Conservation (phyloP, 441 rosid species). For the Adansonia rubrostipa region DNA sequence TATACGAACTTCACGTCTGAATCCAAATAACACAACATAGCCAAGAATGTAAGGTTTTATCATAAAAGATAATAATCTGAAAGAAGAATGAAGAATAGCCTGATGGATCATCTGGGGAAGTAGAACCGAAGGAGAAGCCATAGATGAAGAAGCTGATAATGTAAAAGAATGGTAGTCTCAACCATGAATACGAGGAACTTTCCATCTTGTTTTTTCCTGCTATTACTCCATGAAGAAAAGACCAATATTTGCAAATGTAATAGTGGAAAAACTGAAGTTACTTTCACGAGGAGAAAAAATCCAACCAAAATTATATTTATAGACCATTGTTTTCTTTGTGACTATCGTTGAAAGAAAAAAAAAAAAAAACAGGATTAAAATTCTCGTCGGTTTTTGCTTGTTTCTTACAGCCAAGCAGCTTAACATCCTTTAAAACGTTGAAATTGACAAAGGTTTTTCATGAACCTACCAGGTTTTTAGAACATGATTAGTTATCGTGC, state of each 20-base stretch:
- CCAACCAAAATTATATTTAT: not conserved
- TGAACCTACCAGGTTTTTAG: not conserved
- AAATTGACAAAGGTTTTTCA: not conserved
- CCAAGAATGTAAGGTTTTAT: not conserved
- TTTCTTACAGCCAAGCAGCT: not conserved
- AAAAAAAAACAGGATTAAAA: not conserved
- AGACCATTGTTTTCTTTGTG: not conserved
- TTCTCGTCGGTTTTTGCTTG: not conserved
- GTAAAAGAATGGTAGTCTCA: conserved; percentile 32
- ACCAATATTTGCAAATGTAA: not conserved
- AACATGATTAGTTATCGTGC: not conserved
- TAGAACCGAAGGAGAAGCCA: not conserved
- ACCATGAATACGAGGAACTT: not conserved
- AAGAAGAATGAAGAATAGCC: conserved; percentile 16
- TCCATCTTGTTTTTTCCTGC: conserved; percentile 26
- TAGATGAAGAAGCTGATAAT: conserved; percentile 12
- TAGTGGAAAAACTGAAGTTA: not conserved
- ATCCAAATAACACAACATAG: no score
- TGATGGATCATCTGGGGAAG: conserved; percentile 29
- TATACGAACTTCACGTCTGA: no score
- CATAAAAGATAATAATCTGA: not conserved
- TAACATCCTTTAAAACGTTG: not conserved
- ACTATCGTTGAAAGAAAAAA: not conserved
- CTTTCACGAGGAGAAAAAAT: no score
- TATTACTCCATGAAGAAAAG: not conserved